Percentiles rank a stretch among this genome's conserved stretches.
Evolutionary conservation across 2,329 filamentous ascomycete genomes (phyloP).

Genomic region (Phaeosphaeriaceae sp.): DNA sequence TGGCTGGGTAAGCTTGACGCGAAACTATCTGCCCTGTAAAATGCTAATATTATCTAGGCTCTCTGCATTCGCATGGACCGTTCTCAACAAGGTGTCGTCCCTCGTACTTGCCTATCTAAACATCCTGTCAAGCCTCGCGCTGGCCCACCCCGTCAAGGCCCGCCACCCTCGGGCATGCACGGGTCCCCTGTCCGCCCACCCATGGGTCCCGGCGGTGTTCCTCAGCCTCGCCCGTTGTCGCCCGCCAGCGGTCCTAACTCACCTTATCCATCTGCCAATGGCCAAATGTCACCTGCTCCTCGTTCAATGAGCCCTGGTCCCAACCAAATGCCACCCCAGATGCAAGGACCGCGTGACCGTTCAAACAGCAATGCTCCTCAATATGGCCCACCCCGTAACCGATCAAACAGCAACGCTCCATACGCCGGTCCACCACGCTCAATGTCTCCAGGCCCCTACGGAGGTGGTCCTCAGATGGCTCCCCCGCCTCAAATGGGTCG

Average conservation of each 20-base stretch:
- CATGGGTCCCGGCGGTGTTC: constrained; percentile 41
- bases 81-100: constrained; percentile 89
- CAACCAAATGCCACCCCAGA: constrained; percentile 34
- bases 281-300: constrained; percentile 38
- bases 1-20: constrained; percentile 78
- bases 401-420: constrained; percentile 49
- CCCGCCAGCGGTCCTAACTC: constrained; percentile 56
- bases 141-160: constrained; percentile 59
- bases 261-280: constrained; percentile 51
- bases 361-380: constrained; percentile 49
- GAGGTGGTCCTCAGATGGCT: constrained; percentile 41
- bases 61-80: constrained; percentile 91
- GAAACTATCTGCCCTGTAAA: neutral
- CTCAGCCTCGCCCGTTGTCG: constrained; percentile 50
- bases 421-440: constrained; percentile 44
- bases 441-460: constrained; percentile 50
- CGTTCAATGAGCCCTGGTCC: constrained; percentile 45
- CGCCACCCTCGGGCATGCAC: constrained; percentile 50
- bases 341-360: constrained; percentile 35
- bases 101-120: constrained; percentile 90
- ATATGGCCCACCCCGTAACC: constrained; percentile 30
- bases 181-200: constrained; percentile 37
- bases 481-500: constrained; percentile 42
- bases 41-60: constrained; percentile 62
- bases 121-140: constrained; percentile 86